Evolutionary conservation across 805 yeast species (phyloP).

Genomic region (Candida ipomoeae): DNA sequence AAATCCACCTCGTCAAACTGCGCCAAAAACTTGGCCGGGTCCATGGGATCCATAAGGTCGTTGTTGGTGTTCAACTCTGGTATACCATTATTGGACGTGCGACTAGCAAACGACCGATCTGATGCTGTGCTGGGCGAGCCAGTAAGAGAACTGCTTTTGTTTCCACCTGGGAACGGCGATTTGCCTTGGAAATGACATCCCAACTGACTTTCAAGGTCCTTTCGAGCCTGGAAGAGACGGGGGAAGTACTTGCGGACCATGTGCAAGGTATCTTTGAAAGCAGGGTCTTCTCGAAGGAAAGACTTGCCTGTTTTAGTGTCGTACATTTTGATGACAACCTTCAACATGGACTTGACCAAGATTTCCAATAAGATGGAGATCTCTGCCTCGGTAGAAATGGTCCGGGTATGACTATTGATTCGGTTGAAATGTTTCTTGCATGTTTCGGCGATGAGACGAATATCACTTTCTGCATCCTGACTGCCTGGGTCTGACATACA

Average conservation of each 20-base stretch:
- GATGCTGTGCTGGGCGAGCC: constrained; percentile 1
- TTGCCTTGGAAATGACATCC: constrained; percentile 4
- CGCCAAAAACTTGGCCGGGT: background rate
- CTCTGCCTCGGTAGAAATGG: constrained; percentile 4
- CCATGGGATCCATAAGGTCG: background rate
- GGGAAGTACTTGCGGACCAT: constrained; percentile 15
- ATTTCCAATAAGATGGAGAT: constrained; percentile 15
- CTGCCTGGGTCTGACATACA: constrained; percentile 30
- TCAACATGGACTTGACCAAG: constrained; percentile 20
- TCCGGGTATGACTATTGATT: constrained; percentile 6
- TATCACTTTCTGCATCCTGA: constrained; percentile 25
- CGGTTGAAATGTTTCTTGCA: constrained; percentile 9
- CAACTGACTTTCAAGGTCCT: constrained; percentile 3
- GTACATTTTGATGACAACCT: constrained; percentile 19
- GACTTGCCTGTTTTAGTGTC: constrained; percentile 18
- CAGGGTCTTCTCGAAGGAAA: constrained; percentile 13
- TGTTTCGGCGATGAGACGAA: constrained; percentile 24
- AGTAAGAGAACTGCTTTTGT: background rate
- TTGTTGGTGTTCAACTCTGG: background rate
- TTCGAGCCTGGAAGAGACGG: constrained; percentile 9
- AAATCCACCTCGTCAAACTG: constrained; percentile 4
- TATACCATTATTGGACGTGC: background rate
- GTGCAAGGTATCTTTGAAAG: constrained; percentile 16
- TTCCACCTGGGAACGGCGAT: constrained; percentile 8
- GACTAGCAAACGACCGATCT: background rate